These are phyloP conservation scores for Aspergillus tubingensis DNA, from an alignment of 2,329 filamentous ascomycete genomes.

Conservation along the genomic window DNA sequence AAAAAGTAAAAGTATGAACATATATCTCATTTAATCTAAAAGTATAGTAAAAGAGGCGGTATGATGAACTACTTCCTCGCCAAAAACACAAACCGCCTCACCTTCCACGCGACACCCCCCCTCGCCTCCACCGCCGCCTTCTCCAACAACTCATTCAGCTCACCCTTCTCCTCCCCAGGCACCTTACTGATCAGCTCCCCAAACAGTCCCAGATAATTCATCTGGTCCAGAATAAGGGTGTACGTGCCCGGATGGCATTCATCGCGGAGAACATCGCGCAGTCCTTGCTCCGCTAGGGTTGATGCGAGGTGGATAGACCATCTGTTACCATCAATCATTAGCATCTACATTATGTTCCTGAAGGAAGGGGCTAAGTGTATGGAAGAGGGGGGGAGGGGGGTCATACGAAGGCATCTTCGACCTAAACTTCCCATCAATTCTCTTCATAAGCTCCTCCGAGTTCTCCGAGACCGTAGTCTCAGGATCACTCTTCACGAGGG, in stretches of 20 bases:
- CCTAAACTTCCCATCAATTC: neutral
- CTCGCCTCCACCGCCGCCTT: neutral
- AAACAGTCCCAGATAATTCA: neutral
- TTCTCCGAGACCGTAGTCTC: neutral
- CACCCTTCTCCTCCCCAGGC: neutral
- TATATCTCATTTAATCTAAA: no score
- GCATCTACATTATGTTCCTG: no score
- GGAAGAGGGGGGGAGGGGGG: neutral
- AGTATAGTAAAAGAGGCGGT: no score
- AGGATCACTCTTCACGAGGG: neutral
- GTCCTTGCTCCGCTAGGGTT: neutral
- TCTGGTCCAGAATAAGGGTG: neutral
- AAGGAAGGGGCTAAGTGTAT: neutral
- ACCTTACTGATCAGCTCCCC: neutral
- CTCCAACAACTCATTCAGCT: neutral
- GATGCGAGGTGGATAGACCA: neutral
- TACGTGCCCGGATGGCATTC: neutral
- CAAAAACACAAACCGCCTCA: neutral
- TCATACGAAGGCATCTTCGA: neutral
- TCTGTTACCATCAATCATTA: neutral
- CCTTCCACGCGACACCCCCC: neutral
- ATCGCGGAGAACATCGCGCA: neutral
- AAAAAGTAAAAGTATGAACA: no score
- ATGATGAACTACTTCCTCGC: neutral
- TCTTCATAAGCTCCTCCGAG: neutral